phyloP scores from a whole-genome alignment of 805 yeast species.

The Ogataea ramenticola region DNA sequence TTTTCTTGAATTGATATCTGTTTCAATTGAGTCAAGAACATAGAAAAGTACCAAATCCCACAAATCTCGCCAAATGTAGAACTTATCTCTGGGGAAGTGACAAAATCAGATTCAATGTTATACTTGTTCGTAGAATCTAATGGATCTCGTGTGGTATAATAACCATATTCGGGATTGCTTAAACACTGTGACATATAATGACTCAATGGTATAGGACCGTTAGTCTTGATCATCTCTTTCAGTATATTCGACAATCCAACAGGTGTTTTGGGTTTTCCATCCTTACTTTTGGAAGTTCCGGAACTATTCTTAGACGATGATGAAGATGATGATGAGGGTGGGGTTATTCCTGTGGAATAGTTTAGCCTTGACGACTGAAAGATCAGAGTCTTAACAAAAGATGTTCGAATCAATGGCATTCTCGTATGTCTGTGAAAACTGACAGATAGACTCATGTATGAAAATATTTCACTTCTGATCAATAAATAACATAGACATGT shows the following conservation, averaged over 20 bases:
- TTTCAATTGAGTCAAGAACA: slow-evolving; percentile 50
- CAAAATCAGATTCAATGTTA: slow-evolving; percentile 55
- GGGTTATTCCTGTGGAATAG: too few relatives aligned
- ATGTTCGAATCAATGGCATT: too few relatives aligned
- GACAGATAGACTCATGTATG: too few relatives aligned
- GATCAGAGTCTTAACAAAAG: too few relatives aligned
- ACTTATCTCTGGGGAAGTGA: slow-evolving; percentile 82
- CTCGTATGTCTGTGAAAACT: too few relatives aligned
- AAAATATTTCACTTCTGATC: too few relatives aligned
- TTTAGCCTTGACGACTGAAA: too few relatives aligned
- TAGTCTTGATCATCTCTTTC: slow-evolving; percentile 46
- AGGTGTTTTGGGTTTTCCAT: too few relatives aligned
- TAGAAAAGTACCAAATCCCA: slow-evolving; percentile 61
- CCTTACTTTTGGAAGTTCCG: too few relatives aligned
- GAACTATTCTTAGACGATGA: too few relatives aligned
- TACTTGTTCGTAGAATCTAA: slow-evolving; percentile 23
- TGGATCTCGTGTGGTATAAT: slow-evolving; percentile 74
- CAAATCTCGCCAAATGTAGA: slow-evolving; percentile 82
- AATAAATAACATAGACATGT: too few relatives aligned
- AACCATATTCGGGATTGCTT: slow-evolving; percentile 70
- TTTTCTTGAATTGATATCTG: slow-evolving; percentile 26
- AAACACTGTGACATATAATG: slow-evolving; percentile 77
- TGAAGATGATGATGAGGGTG: too few relatives aligned
- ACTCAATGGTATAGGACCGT: slow-evolving; percentile 72
- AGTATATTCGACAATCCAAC: slow-evolving; percentile 23